These are phyloP conservation scores for Haematococcus sp. DNA, from an alignment of 139 green algal genomes.

Conservation along the genomic window DNA sequence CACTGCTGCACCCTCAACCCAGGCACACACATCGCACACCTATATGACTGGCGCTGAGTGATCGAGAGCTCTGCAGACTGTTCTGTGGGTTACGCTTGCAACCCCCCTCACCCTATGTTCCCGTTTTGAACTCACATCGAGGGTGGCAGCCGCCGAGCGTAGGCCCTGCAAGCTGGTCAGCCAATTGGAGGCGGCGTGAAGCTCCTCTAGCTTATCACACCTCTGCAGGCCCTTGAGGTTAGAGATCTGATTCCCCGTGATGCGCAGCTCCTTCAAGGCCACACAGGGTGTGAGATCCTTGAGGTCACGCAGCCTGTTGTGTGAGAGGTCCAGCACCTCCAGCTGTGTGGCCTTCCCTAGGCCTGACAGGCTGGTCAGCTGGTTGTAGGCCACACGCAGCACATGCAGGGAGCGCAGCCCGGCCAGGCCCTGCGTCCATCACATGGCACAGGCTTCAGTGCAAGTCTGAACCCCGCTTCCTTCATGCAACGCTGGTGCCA, in stretches of 20 bases:
- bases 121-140: conserved; percentile 37
- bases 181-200: conserved; percentile 33
- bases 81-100: too few species aligned
- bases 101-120: too few species aligned
- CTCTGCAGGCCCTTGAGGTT: conserved; percentile 7
- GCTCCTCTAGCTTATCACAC: conserved; percentile 16
- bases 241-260: conserved; percentile 17
- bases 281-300: not conserved
- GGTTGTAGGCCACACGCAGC: conserved; percentile 30
- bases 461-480: too few species aligned
- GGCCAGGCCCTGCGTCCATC: conserved; percentile 20
- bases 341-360: conserved; percentile 22
- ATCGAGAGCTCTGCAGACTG: too few species aligned
- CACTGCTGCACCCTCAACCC: too few species aligned
- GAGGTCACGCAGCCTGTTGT: conserved; percentile 14
- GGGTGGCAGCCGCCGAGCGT: conserved; percentile 7
- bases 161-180: conserved; percentile 35
- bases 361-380: conserved; percentile 18
- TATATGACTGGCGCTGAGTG: too few species aligned
- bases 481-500: too few species aligned
- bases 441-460: too few species aligned
- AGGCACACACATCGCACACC: too few species aligned
- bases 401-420: conserved; percentile 26
- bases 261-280: conserved; percentile 14
- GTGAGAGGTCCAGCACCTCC: conserved; percentile 19